Evolutionary conservation across 305 asterid genomes (phyloP).

Genomic region (Fraxinus platypoda): DNA sequence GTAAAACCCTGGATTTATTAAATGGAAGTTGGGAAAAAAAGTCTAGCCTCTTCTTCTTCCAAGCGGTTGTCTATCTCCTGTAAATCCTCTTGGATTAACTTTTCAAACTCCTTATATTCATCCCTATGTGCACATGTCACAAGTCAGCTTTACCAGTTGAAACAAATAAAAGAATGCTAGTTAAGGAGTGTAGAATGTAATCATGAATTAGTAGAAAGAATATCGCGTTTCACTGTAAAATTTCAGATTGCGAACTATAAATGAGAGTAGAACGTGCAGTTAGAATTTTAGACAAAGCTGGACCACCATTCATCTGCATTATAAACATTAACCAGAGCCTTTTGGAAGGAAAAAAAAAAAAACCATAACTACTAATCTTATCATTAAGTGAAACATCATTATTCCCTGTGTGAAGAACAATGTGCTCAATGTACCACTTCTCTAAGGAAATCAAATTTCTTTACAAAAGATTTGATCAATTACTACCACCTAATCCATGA

Average conservation of each 20-base stretch:
- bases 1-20: background rate
- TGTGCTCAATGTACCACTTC: background rate
- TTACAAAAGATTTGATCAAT: background rate
- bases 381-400: background rate
- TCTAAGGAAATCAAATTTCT: background rate
- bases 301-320: background rate
- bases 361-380: background rate
- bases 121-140: slow-evolving; percentile 46
- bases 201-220: background rate
- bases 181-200: slow-evolving; percentile 6
- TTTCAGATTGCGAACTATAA: background rate
- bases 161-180: background rate
- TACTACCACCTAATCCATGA: background rate
- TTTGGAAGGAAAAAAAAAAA: background rate
- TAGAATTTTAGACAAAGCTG: background rate
- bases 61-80: slow-evolving; percentile 70
- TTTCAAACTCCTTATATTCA: slow-evolving; percentile 93
- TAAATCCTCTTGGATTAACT: slow-evolving; percentile 80
- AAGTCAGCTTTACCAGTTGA: slow-evolving; percentile 1
- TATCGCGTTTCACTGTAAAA: background rate
- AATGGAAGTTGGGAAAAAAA: slow-evolving; percentile 15
- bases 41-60: slow-evolving; percentile 94
- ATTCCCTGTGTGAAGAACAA: background rate
- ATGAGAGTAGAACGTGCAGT: slow-evolving; percentile 6
- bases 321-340: background rate